phyloP scores from a whole-genome alignment of 1,139 yeast genomes.

The Debaryomycetaceae sp. region DNA sequence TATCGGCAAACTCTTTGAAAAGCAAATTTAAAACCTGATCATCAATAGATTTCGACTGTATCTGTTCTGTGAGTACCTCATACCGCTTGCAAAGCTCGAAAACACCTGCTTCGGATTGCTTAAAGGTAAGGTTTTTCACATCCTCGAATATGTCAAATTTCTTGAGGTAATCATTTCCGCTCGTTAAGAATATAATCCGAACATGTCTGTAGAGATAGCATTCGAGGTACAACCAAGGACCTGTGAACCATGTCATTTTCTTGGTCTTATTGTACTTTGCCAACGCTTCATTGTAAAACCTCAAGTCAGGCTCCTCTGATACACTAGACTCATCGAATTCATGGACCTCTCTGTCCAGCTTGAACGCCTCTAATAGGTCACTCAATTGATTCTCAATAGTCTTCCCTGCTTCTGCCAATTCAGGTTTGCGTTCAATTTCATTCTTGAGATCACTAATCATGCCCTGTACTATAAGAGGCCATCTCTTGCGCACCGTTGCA shows the following conservation, averaged over 20 bases:
- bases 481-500: conserved; percentile 73
- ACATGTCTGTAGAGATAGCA: conserved; percentile 76
- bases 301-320: conserved; percentile 40
- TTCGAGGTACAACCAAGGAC: conserved; percentile 90
- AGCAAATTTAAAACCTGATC: conserved; percentile 49
- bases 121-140: conserved; percentile 71
- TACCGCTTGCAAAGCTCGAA: conserved; percentile 77
- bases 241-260: conserved; percentile 69
- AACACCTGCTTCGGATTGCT: conserved; percentile 74
- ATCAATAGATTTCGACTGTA: conserved; percentile 28
- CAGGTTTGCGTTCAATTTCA: conserved; percentile 12
- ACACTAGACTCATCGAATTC: conserved; percentile 44
- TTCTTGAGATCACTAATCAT: conserved; percentile 56
- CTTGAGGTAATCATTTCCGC: conserved; percentile 40
- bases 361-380: conserved; percentile 34
- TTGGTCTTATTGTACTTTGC: conserved; percentile 21
- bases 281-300: conserved; percentile 49
- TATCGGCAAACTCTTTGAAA: conserved; percentile 77
- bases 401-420: conserved; percentile 28
- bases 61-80: conserved; percentile 30
- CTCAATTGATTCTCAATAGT: conserved; percentile 34
- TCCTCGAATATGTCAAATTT: conserved; percentile 67
- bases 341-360: conserved; percentile 35
- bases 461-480: conserved; percentile 80
- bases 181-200: conserved; percentile 41